phyloP scores from a whole-genome alignment of 2,329 filamentous ascomycete species.

The Penicillium sp. region DNA sequence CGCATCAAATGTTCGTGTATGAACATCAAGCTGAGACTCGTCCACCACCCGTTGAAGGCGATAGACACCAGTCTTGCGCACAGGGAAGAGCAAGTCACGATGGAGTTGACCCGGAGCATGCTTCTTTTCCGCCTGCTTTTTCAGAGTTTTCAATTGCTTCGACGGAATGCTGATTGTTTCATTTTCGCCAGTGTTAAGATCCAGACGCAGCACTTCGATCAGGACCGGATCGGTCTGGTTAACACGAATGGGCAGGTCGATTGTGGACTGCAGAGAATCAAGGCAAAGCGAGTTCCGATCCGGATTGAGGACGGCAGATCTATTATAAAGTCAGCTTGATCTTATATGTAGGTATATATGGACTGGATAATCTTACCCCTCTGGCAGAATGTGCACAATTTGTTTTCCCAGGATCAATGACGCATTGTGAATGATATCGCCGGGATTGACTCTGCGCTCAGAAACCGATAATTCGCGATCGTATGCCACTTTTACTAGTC shows the following conservation, averaged over 20 bases:
- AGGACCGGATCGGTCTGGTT: conserved; percentile 88
- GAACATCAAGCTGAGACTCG: conserved; percentile 90
- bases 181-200: conserved; percentile 75
- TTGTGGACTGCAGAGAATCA: conserved; percentile 59
- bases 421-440: conserved; percentile 82
- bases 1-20: conserved; percentile 71
- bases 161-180: conserved; percentile 75
- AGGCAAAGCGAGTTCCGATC: conserved; percentile 79
- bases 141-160: conserved; percentile 72
- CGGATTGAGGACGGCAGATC: conserved; percentile 84
- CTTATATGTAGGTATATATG: background rate
- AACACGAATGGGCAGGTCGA: conserved; percentile 79
- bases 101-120: conserved; percentile 52
- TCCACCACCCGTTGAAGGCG: conserved; percentile 81
- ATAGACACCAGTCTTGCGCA: conserved; percentile 88
- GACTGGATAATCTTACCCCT: conserved; percentile 61
- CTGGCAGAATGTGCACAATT: conserved; percentile 95
- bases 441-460: conserved; percentile 88
- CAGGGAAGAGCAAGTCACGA: conserved; percentile 67
- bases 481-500: conserved; percentile 77
- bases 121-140: conserved; percentile 66
- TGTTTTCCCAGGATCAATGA: conserved; percentile 94
- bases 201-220: conserved; percentile 84
- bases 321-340: conserved; percentile 40
- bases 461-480: conserved; percentile 90